Conservation (phyloP, 2,329 filamentous ascomycete species). For the Bipolaris sorokiniana region DNA sequence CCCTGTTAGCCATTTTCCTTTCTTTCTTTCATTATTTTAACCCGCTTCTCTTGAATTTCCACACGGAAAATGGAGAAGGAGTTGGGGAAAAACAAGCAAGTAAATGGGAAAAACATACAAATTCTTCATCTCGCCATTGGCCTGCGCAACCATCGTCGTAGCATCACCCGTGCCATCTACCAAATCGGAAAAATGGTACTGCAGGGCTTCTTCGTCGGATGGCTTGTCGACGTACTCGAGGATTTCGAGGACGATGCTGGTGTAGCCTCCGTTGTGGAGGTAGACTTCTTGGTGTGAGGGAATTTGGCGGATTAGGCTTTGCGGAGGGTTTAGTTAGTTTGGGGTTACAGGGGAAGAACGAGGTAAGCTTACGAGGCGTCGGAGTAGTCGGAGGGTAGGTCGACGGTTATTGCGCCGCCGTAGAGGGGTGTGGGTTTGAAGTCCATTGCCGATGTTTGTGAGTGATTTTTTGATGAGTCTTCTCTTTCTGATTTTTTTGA, state of each 20-base stretch:
- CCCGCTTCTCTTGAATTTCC: too few relatives aligned
- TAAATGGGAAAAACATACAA: conserved; percentile 43
- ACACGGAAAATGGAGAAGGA: too few relatives aligned
- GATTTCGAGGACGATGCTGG: conserved; percentile 88
- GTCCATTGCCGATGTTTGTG: conserved; percentile 40
- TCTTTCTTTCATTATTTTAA: background rate
- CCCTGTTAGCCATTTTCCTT: conserved; percentile 3
- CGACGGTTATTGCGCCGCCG: conserved; percentile 73
- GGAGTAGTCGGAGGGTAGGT: conserved; percentile 70
- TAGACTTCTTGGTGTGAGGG: conserved; percentile 92
- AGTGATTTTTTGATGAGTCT: background rate
- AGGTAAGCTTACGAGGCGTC: conserved; percentile 69
- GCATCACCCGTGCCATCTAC: conserved; percentile 46
- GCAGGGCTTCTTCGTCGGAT: conserved; percentile 69
- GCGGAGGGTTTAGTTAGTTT: too few relatives aligned
- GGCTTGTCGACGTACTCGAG: conserved; percentile 77
- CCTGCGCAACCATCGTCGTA: conserved; percentile 46
- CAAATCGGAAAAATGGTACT: conserved; percentile 59
- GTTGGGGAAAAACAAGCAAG: too few relatives aligned
- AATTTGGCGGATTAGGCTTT: conserved; percentile 73
- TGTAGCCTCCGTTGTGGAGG: conserved; percentile 82
- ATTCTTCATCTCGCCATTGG: too few relatives aligned
- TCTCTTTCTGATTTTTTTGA: background rate
- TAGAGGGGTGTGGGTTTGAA: conserved; percentile 69
- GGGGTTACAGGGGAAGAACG: background rate